phyloP scores from a whole-genome alignment of 2,329 filamentous ascomycete species.

The Graphiopsis chlorocephala region DNA sequence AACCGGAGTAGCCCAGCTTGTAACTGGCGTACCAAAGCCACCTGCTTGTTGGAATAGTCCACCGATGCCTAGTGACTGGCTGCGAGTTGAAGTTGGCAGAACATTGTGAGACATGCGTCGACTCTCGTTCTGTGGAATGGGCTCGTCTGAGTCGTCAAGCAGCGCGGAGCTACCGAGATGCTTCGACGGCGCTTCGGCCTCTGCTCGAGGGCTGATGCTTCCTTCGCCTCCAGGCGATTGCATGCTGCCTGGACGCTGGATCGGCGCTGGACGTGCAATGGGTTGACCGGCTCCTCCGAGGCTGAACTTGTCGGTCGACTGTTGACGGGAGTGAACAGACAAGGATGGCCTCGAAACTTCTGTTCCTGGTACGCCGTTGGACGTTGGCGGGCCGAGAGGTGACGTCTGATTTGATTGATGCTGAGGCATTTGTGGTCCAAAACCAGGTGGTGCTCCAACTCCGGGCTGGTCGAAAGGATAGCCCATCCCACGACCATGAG shows the following conservation, averaged over 20 bases:
- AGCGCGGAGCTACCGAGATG: constrained; percentile 90
- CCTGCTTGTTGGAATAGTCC: constrained; percentile 28
- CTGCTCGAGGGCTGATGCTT: constrained; percentile 44
- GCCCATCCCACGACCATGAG: constrained; percentile 49
- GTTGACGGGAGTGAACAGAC: constrained; percentile 67
- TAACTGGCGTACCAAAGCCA: constrained; percentile 30
- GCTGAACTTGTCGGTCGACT: constrained; percentile 56
- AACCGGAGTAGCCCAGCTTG: constrained; percentile 43
- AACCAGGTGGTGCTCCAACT: constrained; percentile 49
- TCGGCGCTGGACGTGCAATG: constrained; percentile 72
- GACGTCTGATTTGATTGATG: constrained; percentile 29
- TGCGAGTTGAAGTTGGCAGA: constrained; percentile 25
- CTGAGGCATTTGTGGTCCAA: constrained; percentile 44
- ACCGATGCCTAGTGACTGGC: constrained; percentile 14
- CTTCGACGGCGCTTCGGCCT: constrained; percentile 50
- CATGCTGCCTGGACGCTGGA: constrained; percentile 78
- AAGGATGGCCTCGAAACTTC: constrained; percentile 40
- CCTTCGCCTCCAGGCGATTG: constrained; percentile 51
- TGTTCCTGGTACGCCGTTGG: constrained; percentile 24
- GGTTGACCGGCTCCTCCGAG: constrained; percentile 68
- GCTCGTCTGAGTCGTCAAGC: constrained; percentile 65
- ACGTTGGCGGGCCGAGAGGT: constrained; percentile 33
- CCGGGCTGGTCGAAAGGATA: constrained; percentile 49
- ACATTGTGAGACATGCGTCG: constrained; percentile 40
- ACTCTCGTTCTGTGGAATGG: constrained; percentile 51